These are phyloP conservation scores for Nakaseomyces kungkrabaensis DNA, from an alignment of 1,139 yeast species.

Conservation along the genomic window DNA sequence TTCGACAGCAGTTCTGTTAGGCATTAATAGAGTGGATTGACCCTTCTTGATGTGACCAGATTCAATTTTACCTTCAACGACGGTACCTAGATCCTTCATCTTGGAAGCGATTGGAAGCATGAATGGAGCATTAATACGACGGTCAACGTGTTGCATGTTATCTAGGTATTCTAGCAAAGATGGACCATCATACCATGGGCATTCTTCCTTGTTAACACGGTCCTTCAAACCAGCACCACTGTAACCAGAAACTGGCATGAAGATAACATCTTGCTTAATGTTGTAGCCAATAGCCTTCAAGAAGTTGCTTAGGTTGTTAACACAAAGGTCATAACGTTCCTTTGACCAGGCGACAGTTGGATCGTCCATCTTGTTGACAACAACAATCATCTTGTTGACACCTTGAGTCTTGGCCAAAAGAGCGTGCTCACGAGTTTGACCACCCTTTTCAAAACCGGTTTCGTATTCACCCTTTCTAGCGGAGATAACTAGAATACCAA, in stretches of 20 bases:
- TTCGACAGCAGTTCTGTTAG: slow-evolving; percentile 75
- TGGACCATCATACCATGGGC: slow-evolving; percentile 95
- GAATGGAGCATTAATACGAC: slow-evolving; percentile 88
- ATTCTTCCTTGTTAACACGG: slow-evolving; percentile 54
- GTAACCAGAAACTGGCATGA: slow-evolving; percentile 97
- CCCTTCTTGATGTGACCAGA: slow-evolving; percentile 87
- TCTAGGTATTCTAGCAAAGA: slow-evolving; percentile 85
- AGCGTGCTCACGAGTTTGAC: slow-evolving; percentile 93
- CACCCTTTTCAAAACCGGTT: slow-evolving; percentile 91
- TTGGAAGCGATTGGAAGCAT: slow-evolving; percentile 94
- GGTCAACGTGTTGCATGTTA: slow-evolving; percentile 65
- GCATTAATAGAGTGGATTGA: slow-evolving; percentile 73
- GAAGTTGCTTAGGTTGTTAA: slow-evolving; percentile 62
- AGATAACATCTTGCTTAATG: slow-evolving; percentile 68
- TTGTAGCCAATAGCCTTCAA: slow-evolving; percentile 86
- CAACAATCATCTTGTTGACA: slow-evolving; percentile 82
- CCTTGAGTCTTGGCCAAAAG: slow-evolving; percentile 83
- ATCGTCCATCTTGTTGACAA: slow-evolving; percentile 97
- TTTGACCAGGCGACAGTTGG: slow-evolving; percentile 93
- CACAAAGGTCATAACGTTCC: slow-evolving; percentile 95
- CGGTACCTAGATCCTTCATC: slow-evolving; percentile 93
- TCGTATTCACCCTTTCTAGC: slow-evolving; percentile 92
- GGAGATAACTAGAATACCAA: slow-evolving; percentile 83
- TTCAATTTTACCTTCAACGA: slow-evolving; percentile 96
- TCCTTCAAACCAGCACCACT: slow-evolving; percentile 96